These are phyloP conservation scores for Chytriomyces sp. DNA, from an alignment of 192 early-diverging fungal species.

Conservation along the genomic window DNA sequence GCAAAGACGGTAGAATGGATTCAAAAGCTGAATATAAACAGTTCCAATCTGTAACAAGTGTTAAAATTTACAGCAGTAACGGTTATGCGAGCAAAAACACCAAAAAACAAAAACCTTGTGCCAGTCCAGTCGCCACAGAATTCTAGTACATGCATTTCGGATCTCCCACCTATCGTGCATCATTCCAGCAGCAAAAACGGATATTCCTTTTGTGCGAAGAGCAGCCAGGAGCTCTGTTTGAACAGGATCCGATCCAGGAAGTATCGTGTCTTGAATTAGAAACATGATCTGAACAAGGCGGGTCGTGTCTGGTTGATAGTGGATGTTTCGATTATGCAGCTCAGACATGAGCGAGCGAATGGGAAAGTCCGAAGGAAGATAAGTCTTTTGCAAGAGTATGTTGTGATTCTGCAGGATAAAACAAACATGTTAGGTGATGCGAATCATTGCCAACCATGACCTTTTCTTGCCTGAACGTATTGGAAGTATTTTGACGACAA, in stretches of 20 bases:
- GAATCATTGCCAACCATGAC: too few species aligned
- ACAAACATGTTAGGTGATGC: not conserved
- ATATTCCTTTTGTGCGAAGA: constrained; percentile 1
- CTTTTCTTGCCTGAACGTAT: constrained; percentile 5
- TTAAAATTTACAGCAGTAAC: not conserved
- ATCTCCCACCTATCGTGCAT: constrained; percentile 74
- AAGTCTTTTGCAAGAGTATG: constrained; percentile 3
- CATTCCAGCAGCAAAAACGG: constrained; percentile 69
- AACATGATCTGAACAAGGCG: constrained; percentile 14
- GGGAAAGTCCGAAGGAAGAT: constrained; percentile 6
- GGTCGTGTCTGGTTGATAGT: not conserved
- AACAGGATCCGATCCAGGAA: constrained; percentile 11
- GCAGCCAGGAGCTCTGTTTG: constrained; percentile 15
- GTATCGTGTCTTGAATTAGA: constrained; percentile 18
- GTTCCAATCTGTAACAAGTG: constrained; percentile 20
- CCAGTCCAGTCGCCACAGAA: constrained; percentile 72
- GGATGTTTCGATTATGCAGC: not conserved
- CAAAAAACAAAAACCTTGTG: constrained; percentile 44
- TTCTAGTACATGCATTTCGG: constrained; percentile 66
- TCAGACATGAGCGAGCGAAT: not conserved
- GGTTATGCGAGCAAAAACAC: not conserved
- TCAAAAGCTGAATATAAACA: constrained; percentile 10
- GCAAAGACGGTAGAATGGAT: constrained; percentile 29
- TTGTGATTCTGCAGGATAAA: constrained; percentile 6
- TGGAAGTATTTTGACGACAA: not conserved